Evolutionary conservation across 169 alveolate genomes (phyloP).

Genomic region (Eimeria brunetti): DNA sequence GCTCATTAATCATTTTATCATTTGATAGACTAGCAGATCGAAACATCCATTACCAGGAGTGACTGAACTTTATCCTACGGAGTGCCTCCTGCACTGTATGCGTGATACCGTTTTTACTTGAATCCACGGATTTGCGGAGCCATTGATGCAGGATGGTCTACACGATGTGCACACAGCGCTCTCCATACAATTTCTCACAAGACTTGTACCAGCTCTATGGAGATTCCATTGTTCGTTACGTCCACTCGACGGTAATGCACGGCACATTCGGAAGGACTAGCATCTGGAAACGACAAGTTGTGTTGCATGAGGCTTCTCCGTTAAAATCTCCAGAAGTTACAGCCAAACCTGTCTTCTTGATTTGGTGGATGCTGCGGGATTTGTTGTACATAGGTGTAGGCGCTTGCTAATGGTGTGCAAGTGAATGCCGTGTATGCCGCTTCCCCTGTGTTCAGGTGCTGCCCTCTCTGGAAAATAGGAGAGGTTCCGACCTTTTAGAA

Average conservation of each 20-base stretch:
- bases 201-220: conserved; percentile 85
- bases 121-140: neutral
- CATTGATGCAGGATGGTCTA: conserved; percentile 83
- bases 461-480: conserved; percentile 74
- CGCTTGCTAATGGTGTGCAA: neutral
- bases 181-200: conserved; percentile 86
- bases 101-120: neutral
- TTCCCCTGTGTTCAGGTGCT: conserved; percentile 45
- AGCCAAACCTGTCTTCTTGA: neutral
- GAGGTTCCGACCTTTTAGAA: conserved; percentile 75
- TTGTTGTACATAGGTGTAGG: neutral
- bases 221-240: conserved; percentile 83
- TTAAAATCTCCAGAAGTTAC: neutral
- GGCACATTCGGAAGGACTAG: neutral
- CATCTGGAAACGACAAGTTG: neutral
- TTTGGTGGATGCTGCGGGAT: neutral
- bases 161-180: conserved; percentile 87
- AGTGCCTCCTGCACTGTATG: neutral
- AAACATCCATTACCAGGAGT: neutral
- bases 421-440: neutral
- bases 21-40: neutral
- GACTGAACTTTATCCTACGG: neutral
- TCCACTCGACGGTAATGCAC: conserved; percentile 80
- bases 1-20: neutral
- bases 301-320: neutral